phyloP scores from a whole-genome alignment of 1,139 yeast genomes.

The Yamadazyma taylorii region DNA sequence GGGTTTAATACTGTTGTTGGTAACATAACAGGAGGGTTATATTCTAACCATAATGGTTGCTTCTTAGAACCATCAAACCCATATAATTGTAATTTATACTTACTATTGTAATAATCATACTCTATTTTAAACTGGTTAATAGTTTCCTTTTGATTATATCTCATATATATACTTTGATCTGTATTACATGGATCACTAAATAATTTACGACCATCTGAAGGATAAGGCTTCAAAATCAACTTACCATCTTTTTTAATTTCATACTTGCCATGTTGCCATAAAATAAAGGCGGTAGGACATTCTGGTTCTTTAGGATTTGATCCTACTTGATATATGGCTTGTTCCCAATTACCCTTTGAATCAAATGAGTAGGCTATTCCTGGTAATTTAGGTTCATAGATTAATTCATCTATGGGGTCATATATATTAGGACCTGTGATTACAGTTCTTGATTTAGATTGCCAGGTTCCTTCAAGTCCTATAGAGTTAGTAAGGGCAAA shows the following conservation, averaged over 20 bases:
- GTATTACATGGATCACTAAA: conserved; percentile 30
- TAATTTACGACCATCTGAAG: conserved; percentile 31
- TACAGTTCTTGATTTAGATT: conserved; percentile 26
- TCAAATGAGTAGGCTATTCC: conserved; percentile 34
- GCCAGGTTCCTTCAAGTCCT: conserved; percentile 29
- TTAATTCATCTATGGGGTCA: conserved; percentile 29
- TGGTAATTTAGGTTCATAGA: conserved; percentile 30
- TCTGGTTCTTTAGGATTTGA: conserved; percentile 26
- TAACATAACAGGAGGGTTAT: conserved; percentile 30
- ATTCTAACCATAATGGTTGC: conserved; percentile 32
- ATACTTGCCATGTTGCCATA: conserved; percentile 34
- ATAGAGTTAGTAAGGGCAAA: no score
- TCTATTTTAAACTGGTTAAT: conserved; percentile 22
- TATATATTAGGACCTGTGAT: conserved; percentile 30
- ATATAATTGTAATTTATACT: conserved; percentile 24
- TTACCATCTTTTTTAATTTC: conserved; percentile 15
- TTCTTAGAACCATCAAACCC: conserved; percentile 28
- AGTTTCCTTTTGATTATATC: conserved; percentile 24
- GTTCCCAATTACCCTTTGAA: conserved; percentile 29
- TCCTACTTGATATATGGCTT: conserved; percentile 27
- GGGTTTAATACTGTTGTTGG: conserved; percentile 30
- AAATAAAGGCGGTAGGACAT: conserved; percentile 28
- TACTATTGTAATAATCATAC: conserved; percentile 22
- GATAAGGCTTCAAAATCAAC: conserved; percentile 23
- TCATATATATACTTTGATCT: conserved; percentile 21